Percentiles rank a stretch among this genome's conserved stretches.
Evolutionary conservation across 257 asterid genomes (phyloP).

Genomic region (Solanum okadae): DNA sequence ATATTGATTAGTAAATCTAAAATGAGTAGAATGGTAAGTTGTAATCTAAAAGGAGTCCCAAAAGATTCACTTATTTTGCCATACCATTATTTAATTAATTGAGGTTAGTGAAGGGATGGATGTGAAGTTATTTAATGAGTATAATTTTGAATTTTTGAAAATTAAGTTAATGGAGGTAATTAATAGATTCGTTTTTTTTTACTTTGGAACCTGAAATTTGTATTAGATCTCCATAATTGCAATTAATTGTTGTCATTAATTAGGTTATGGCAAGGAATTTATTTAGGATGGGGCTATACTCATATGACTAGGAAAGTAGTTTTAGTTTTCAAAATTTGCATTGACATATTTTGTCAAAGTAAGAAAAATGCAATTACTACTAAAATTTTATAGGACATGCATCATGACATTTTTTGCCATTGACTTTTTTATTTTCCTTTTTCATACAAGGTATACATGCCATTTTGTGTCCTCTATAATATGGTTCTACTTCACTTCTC

Average conservation of each 20-base stretch:
- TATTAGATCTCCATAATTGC: neutral
- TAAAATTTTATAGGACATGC: neutral
- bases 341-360: neutral
- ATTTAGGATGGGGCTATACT: neutral
- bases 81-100: neutral
- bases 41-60: neutral
- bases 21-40: neutral
- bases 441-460: neutral
- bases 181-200: neutral
- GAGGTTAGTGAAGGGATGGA: neutral
- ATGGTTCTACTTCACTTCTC: neutral
- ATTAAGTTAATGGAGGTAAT: neutral
- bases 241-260: neutral
- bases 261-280: neutral
- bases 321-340: neutral
- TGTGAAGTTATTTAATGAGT: neutral
- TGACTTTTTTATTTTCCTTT: neutral
- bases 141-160: neutral
- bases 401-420: neutral
- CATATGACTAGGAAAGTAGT: neutral
- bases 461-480: neutral
- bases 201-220: neutral
- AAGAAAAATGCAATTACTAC: neutral
- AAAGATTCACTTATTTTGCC: neutral
- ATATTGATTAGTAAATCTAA: neutral